phyloP scores from a whole-genome alignment of 768 basidiomycete genomes.

The Suillus brevipes region DNA sequence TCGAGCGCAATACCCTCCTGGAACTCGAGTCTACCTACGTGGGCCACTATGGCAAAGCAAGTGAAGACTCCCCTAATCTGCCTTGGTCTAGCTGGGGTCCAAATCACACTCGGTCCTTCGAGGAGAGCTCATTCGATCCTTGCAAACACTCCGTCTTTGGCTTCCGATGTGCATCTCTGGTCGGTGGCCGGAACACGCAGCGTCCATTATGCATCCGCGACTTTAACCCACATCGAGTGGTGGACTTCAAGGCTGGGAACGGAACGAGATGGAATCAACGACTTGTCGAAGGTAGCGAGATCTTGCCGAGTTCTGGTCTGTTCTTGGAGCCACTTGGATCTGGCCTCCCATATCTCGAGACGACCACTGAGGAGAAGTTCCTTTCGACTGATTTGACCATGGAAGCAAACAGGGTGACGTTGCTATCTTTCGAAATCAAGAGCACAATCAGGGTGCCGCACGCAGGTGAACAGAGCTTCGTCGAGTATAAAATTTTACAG shows the following conservation, averaged over 20 bases:
- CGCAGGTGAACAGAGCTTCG: neutral
- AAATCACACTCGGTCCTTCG: neutral
- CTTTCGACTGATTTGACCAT: neutral
- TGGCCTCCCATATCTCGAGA: neutral
- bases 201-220: neutral
- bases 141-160: neutral
- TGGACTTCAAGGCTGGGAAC: neutral
- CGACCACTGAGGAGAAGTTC: neutral
- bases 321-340: neutral
- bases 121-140: neutral
- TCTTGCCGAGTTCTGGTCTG: neutral
- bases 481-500: neutral
- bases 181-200: neutral
- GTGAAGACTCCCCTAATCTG: neutral
- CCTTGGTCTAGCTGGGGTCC: neutral
- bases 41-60: neutral
- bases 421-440: neutral
- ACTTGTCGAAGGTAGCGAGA: neutral
- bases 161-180: neutral
- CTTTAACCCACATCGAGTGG: neutral
- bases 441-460: neutral
- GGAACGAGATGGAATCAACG: neutral
- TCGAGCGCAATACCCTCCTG: neutral
- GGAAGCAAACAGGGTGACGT: neutral
- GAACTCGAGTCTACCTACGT: neutral